Evolutionary conservation across 495 filamentous ascomycete species (phyloP), one percentile per base, ranked within the genome.

Genomic region (Hypoxylon perforatum): DNA sequence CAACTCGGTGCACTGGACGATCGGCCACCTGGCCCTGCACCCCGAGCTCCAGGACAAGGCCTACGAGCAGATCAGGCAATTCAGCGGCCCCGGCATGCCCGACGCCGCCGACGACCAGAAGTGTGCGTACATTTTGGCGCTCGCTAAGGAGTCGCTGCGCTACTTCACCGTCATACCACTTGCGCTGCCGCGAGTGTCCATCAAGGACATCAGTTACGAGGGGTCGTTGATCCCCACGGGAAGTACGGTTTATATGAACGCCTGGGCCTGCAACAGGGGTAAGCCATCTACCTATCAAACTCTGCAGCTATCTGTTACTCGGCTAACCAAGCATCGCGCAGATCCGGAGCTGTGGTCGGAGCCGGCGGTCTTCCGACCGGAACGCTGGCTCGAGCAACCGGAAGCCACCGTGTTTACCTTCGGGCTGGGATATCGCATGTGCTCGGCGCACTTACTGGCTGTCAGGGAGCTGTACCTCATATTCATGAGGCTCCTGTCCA

Each of bases 391-490:
- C 17, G 84, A 87, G 61, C 79, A 85, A 42, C 84, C 85, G 0
- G 86, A 88, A 46, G 82, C 85, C 3, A 86, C 86, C 6, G 64
- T 87, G 15, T 86, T 87, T 62, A 84, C 84, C 0, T 87, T 87
- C 50, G 85, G 86, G 5, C 77, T 87, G 57, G 86, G 86, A 8
- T 88, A 86, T 59, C 80, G 87, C 17, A 88, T 88, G 87, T 90
- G 87, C 57, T 82, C 85, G 7, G 87, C 86, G 10, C 84, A 82
- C 0, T 64, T 87, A 48, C 79, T 90, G 1, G 85, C 86, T 30
- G 88, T 88, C 49, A 77, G 85, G 0, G 86, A 90, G 73, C 77
- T 88, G 14, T 88, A 90, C 60, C 73, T 88, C 33, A 78, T 85
- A 48, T 87, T 88, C 74, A 80, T 88, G 73, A 82, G 86, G 7